A percentile compares a stretch with the other conserved stretches of the same genome.
These are phyloP conservation scores for Phlegmacium glaucopus DNA, from an alignment of 768 basidiomycete genomes.

Conservation along the genomic window DNA sequence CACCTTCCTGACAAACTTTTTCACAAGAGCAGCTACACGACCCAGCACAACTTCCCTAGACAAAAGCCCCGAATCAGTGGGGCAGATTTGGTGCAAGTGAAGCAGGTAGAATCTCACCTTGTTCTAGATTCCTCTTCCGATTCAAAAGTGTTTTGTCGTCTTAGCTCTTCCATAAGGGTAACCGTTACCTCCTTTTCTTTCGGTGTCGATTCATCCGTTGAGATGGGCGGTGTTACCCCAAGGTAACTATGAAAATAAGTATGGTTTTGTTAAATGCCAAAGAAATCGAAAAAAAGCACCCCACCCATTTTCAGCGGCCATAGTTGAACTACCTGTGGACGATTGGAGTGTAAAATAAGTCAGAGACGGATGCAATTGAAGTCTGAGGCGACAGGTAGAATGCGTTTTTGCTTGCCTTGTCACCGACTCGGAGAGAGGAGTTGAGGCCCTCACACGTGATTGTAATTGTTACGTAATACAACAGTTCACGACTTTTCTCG, in stretches of 20 bases:
- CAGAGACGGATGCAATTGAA: neutral
- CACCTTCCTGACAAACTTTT: slow-evolving; percentile 86
- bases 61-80: slow-evolving; percentile 7
- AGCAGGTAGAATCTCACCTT: slow-evolving; percentile 54
- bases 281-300: neutral
- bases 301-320: slow-evolving; percentile 11
- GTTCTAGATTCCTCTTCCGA: slow-evolving; percentile 82
- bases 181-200: slow-evolving; percentile 80
- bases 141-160: slow-evolving; percentile 85
- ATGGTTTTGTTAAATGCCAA: neutral
- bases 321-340: neutral
- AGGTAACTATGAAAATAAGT: slow-evolving; percentile 49
- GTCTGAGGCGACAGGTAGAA: neutral
- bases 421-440: no score
- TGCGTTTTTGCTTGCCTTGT: no score
- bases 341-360: neutral
- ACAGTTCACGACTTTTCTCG: no score
- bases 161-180: slow-evolving; percentile 89
- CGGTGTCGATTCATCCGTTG: slow-evolving; percentile 66
- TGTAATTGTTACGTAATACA: no score
- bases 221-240: slow-evolving; percentile 86
- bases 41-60: slow-evolving; percentile 90
- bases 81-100: slow-evolving; percentile 1
- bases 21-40: slow-evolving; percentile 83
- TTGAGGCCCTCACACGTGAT: no score